Conservation (phyloP, 257 asterid species). For the Paraleonurus japonicus region DNA sequence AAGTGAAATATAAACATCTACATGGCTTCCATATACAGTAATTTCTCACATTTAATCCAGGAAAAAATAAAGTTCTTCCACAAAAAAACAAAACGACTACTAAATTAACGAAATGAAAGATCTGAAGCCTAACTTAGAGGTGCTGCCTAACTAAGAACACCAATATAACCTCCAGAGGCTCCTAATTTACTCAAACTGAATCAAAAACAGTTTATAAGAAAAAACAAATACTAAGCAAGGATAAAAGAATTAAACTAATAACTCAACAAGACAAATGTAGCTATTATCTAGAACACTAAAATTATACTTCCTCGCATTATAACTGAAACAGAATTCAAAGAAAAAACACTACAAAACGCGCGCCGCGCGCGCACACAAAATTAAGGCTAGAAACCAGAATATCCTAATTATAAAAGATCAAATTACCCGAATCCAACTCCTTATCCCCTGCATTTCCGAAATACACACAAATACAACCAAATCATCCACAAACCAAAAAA, state of each 20-base stretch:
- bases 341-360: constrained; percentile 15
- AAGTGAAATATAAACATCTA: background rate
- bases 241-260: background rate
- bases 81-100: background rate
- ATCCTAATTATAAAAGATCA: background rate
- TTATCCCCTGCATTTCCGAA: constrained; percentile 6
- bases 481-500: background rate
- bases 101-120: background rate
- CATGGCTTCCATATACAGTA: background rate
- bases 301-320: background rate
- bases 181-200: constrained; percentile 17
- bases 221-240: background rate
- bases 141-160: constrained; percentile 59
- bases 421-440: background rate
- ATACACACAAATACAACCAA: constrained; percentile 10
- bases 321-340: constrained; percentile 7
- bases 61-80: background rate
- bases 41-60: background rate
- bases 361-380: background rate
- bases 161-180: background rate
- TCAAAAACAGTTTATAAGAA: background rate
- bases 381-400: background rate
- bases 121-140: constrained; percentile 48
- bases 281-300: background rate
- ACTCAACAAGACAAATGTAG: constrained; percentile 51